Evolutionary conservation across 176 grass and related monocot genomes (phyloP), one percentile per base, ranked within the genome.

Genomic region (Phoenix dactylifera): DNA sequence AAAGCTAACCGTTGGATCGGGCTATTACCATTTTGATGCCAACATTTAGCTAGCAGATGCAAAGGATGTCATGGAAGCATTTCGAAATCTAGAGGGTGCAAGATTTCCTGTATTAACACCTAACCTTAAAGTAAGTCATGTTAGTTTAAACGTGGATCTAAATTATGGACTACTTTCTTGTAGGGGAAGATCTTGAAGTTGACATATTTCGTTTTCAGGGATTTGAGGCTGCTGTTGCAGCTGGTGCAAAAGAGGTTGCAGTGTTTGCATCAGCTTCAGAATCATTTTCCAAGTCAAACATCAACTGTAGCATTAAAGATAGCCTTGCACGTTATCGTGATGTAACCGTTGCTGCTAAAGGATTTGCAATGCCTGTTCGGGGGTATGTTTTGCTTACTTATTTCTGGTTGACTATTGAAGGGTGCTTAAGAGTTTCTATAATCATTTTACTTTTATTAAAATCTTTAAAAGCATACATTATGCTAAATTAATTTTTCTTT

Each of bases 251-350:
- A 67, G 91, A 96, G 82, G 74, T 96, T 49, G 86, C 86, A 67
- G 58, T 96, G 53, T 96, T 96, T 77, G 91, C 80, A 23, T 96
- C 86, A 60, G 91, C 91, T 72, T 96, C 91, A 16, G 91, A 96
- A 79, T 82, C 83, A 64, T 96, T 96, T 85, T 96, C 91, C 1
- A 87, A 80, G 72, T 82, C 80, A 26, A 96, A 96, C 76, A 82
- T 96, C 75, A 96, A 96, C 75, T 96, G 91, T 63, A 87, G 76
- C 50, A 82, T 96, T 23, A 72, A 84, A 74, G 80, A 96, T 32
- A 96, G 91, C 54, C 77, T 95, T 85, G 66, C 58, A 10, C 91
- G 91, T 18, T 95, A 95, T 81, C 82, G 67, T 32, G 83, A 87
- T 69, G 86, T 96, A 68, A 71, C 57, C 77, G 35, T 81, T 77